Evolutionary conservation across 352 stramenopile genomes (phyloP).

Genomic region (Pythium periplocum): DNA sequence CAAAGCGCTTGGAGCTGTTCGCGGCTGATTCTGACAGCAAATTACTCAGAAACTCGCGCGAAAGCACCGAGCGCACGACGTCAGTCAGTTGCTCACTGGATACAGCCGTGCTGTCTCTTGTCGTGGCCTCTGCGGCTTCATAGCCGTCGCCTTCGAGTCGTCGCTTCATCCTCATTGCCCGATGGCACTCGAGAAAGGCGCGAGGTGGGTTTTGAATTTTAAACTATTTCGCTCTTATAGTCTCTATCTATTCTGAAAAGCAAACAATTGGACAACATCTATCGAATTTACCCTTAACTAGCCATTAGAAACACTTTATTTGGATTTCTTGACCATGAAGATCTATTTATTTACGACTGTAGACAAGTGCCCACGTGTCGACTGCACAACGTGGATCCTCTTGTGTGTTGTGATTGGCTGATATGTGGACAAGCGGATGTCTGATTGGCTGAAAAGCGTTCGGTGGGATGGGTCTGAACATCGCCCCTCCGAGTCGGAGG

Average conservation of each 20-base stretch:
- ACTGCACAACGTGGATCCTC: no score
- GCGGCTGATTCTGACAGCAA: conserved; percentile 15
- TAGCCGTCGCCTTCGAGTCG: conserved; percentile 6
- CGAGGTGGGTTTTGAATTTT: conserved; percentile 1
- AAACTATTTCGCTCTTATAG: conserved; percentile 4
- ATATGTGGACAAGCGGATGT: neutral
- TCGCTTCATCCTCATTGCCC: conserved; percentile 15
- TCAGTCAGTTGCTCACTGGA: conserved; percentile 18
- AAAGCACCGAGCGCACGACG: conserved; percentile 14
- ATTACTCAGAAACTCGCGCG: conserved; percentile 19
- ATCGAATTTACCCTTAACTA: conserved; percentile 4
- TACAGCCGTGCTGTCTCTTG: conserved; percentile 1
- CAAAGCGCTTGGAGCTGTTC: conserved; percentile 38
- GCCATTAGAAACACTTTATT: conserved; percentile 1
- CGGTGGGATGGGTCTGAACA: conserved; percentile 4
- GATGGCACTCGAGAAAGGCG: neutral
- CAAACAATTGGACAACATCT: neutral
- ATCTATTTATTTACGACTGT: neutral
- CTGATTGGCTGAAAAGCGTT: conserved; percentile 13
- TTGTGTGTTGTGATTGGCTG: no score
- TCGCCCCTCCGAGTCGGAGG: no score
- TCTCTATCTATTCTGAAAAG: neutral
- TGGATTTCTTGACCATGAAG: neutral
- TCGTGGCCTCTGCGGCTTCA: no score
- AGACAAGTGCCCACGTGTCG: neutral